phyloP scores from a whole-genome alignment of 768 basidiomycete species.

The Ramaria sp. region DNA sequence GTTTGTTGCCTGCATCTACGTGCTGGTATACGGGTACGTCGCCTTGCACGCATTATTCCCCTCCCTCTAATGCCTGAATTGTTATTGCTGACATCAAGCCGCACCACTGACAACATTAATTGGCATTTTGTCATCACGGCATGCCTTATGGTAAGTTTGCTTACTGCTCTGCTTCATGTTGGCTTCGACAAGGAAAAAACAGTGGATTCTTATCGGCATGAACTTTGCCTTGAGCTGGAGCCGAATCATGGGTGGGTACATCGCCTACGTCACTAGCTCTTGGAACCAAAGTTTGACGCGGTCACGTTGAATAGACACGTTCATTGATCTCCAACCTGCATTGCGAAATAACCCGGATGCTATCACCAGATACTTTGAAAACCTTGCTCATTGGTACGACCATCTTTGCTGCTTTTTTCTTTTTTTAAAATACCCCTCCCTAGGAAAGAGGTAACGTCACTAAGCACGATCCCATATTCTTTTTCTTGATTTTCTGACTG shows the following conservation, averaged over 20 bases:
- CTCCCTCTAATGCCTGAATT: not conserved
- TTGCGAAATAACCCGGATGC: too few species aligned
- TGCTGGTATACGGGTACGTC: not conserved
- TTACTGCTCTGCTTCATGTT: not conserved
- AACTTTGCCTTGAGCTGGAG: conserved; percentile 6
- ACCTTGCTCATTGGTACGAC: too few species aligned
- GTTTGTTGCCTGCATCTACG: conserved; percentile 1
- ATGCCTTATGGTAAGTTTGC: not conserved
- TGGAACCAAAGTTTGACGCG: too few species aligned
- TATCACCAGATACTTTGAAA: too few species aligned
- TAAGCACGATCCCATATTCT: too few species aligned
- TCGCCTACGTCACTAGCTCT: not conserved
- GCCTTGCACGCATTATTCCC: not conserved
- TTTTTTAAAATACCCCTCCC: too few species aligned
- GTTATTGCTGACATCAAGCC: not conserved
- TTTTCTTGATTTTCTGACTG: too few species aligned
- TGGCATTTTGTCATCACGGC: conserved; percentile 5
- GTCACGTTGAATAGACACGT: too few species aligned
- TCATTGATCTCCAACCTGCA: too few species aligned
- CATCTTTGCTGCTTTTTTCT: too few species aligned
- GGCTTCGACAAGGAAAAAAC: not conserved
- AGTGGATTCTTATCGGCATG: conserved; percentile 3
- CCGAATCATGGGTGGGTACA: not conserved
- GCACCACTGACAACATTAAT: not conserved
- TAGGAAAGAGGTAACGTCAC: too few species aligned